These are phyloP conservation scores for Taxawa tesnikishii DNA, from an alignment of 2,329 filamentous ascomycete genomes.

Conservation along the genomic window DNA sequence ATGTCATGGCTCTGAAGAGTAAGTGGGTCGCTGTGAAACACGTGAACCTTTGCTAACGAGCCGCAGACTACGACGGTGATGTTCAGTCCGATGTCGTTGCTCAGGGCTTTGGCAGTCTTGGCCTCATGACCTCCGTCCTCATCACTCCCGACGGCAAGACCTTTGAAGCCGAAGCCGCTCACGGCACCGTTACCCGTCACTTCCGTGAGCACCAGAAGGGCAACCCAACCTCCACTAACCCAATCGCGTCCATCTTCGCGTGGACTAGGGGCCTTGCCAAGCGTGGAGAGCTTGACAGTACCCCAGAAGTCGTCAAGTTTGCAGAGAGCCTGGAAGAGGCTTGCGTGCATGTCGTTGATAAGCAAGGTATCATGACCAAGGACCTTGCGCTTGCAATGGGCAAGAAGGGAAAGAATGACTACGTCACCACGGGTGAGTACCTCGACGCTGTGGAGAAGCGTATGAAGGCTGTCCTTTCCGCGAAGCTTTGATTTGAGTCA, in stretches of 20 bases:
- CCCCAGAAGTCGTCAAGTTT: constrained; percentile 84
- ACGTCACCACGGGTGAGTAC: constrained; percentile 88
- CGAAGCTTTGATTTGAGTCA: too few species aligned
- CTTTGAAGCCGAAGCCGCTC: constrained; percentile 93
- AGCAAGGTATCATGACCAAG: constrained; percentile 98
- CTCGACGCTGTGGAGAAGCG: constrained; percentile 83
- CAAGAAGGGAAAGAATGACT: constrained; percentile 72
- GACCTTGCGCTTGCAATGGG: constrained; percentile 92
- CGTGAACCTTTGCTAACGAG: constrained; percentile 13
- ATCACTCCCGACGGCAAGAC: constrained; percentile 95
- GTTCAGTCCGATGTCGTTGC: constrained; percentile 98
- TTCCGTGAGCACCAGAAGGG: constrained; percentile 99
- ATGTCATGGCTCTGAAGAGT: constrained; percentile 98
- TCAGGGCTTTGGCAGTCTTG: constrained; percentile 94
- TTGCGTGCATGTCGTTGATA: constrained; percentile 85
- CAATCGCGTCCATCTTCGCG: constrained; percentile 96
- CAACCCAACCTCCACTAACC: constrained; percentile 93
- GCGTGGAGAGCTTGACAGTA: constrained; percentile 83
- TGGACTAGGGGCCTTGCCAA: constrained; percentile 93
- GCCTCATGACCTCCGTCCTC: constrained; percentile 95
- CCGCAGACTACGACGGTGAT: constrained; percentile 88
- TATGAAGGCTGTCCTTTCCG: constrained; percentile 67
- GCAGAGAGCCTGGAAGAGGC: constrained; percentile 86
- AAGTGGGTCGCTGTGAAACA: constrained; percentile 31
- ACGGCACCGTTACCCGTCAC: constrained; percentile 96